A percentile compares a stretch with the other conserved stretches of the same genome.
Conservation (phyloP, 2,329 filamentous ascomycete species). For the Aspergillus brasiliensis region DNA sequence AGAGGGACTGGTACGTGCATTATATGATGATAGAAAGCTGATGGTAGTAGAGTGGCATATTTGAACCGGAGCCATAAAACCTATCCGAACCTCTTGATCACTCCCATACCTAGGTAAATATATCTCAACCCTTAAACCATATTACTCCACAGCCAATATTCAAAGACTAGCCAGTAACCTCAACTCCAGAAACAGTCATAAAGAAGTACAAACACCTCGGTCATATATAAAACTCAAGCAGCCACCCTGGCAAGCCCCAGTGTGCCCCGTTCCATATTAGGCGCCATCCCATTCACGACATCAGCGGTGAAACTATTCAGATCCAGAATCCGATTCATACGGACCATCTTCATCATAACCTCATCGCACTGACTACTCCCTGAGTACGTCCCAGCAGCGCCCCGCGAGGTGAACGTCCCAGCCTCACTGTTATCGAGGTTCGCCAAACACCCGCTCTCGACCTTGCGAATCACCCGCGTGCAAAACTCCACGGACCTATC, state of each 20-base stretch:
- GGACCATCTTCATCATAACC: not conserved
- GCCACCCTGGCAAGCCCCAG: not conserved
- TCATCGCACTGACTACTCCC: not conserved
- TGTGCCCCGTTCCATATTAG: not conserved
- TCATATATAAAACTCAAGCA: no score
- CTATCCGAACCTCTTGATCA: no score
- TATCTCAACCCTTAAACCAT: no score
- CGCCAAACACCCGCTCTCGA: not conserved
- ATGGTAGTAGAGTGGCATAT: no score
- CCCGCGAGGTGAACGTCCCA: not conserved
- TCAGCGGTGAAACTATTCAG: not conserved
- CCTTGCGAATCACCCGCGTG: not conserved
- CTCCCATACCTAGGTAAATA: no score
- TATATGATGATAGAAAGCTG: no score
- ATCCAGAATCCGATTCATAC: not conserved
- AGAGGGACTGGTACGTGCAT: no score
- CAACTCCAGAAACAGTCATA: no score
- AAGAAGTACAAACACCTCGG: no score
- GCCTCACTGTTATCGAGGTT: not conserved
- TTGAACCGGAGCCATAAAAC: no score
- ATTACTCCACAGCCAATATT: no score
- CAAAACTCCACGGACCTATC: not conserved
- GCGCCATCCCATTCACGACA: not conserved
- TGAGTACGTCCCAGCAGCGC: not conserved
- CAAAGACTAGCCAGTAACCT: no score